Conservation (phyloP, 2,329 filamentous ascomycete species). For the Clonostachys byssicola region DNA sequence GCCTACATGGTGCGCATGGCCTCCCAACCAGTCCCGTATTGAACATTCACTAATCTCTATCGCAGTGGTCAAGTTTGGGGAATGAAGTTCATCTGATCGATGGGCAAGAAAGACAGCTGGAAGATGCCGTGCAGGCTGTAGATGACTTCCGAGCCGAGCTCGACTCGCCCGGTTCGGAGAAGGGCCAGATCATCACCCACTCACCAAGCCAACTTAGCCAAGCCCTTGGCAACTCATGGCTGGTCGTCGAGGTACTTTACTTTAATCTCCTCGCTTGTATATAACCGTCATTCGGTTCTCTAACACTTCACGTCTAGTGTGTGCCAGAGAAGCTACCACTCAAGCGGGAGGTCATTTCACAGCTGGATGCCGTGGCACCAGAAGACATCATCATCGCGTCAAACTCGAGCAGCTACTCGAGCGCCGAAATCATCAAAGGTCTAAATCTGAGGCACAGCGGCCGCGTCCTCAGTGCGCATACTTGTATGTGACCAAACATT, state of each 20-base stretch:
- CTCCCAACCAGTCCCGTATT: not conserved
- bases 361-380: slow-evolving; percentile 29
- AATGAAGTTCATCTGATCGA: slow-evolving; percentile 20
- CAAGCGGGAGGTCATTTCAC: slow-evolving; percentile 29
- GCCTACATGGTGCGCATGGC: slow-evolving; percentile 17
- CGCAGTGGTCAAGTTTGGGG: slow-evolving; percentile 21
- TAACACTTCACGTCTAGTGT: slow-evolving; percentile 21
- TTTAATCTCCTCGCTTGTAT: too few relatives aligned
- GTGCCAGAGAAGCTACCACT: slow-evolving; percentile 34
- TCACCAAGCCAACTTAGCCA: slow-evolving; percentile 6
- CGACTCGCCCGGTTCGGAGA: not conserved
- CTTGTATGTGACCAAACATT: slow-evolving; percentile 21
- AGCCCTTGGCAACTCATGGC: slow-evolving; percentile 14
- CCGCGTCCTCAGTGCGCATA: slow-evolving; percentile 36
- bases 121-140: slow-evolving; percentile 16
- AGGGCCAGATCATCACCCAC: slow-evolving; percentile 14
- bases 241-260: slow-evolving; percentile 16
- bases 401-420: slow-evolving; percentile 41
- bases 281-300: not conserved
- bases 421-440: slow-evolving; percentile 31
- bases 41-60: not conserved
- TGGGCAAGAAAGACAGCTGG: slow-evolving; percentile 13
- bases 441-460: slow-evolving; percentile 22
- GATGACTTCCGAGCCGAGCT: slow-evolving; percentile 11
- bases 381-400: slow-evolving; percentile 33